Conservation (phyloP, 805 yeast genomes). For the Sporopachydermia lactativora region DNA sequence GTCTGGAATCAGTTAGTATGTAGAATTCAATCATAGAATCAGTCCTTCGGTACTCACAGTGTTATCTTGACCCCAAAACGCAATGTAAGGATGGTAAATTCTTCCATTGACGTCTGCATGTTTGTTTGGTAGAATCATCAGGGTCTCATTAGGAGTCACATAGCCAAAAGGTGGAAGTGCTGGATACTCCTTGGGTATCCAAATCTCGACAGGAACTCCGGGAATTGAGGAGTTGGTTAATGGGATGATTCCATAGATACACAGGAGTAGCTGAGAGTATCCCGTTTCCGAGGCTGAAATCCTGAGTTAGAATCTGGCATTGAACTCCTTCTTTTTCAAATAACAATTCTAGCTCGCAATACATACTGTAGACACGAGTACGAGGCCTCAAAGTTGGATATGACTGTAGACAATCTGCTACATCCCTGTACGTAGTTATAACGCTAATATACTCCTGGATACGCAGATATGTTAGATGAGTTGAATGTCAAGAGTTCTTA, state of each 20-base stretch:
- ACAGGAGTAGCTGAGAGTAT: slow-evolving; percentile 40
- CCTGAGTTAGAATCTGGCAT: no score
- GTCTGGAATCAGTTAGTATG: not conserved
- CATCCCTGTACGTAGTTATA: slow-evolving; percentile 48
- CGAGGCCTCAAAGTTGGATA: slow-evolving; percentile 47
- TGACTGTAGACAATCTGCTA: slow-evolving; percentile 35
- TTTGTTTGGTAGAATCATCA: slow-evolving; percentile 43
- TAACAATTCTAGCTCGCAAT: not conserved
- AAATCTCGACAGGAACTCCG: slow-evolving; percentile 48
- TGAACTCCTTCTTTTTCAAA: slow-evolving; percentile 14
- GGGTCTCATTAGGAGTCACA: slow-evolving; percentile 38
- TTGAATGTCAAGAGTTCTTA: not conserved
- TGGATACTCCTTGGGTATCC: slow-evolving; percentile 72
- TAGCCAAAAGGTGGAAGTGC: slow-evolving; percentile 49
- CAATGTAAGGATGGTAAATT: slow-evolving; percentile 52
- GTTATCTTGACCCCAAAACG: slow-evolving; percentile 34
- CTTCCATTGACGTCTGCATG: slow-evolving; percentile 58
- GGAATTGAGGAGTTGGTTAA: slow-evolving; percentile 18
- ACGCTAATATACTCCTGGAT: slow-evolving; percentile 39
- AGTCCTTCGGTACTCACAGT: slow-evolving; percentile 2
- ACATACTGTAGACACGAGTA: slow-evolving; percentile 41
- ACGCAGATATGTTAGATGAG: not conserved
- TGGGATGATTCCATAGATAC: slow-evolving; percentile 45
- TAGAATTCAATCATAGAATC: not conserved
- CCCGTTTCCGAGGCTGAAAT: slow-evolving; percentile 38